Conservation (phyloP, 2,329 filamentous ascomycete species). For the Fusarium avenaceum region DNA sequence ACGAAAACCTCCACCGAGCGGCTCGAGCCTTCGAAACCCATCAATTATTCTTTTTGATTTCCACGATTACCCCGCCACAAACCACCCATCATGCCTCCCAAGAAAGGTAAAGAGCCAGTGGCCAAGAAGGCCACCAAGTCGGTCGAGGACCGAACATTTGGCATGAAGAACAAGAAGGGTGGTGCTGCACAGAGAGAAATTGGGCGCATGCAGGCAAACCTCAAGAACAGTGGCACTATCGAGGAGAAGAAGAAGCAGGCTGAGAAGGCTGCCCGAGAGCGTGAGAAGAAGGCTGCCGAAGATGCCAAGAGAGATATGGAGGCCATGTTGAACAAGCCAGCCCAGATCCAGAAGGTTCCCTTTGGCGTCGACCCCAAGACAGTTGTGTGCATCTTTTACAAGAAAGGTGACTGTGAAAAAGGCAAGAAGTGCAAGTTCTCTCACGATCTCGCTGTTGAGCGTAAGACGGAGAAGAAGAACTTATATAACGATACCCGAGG, state of each 20-base stretch:
- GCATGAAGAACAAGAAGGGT: constrained; percentile 99
- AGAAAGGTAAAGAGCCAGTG: constrained; percentile 68
- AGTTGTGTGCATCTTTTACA: constrained; percentile 95
- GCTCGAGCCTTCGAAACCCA: constrained; percentile 11
- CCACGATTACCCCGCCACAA: constrained; percentile 49
- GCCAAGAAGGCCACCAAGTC: constrained; percentile 73
- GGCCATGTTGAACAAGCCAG: constrained; percentile 88
- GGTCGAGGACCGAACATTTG: constrained; percentile 96
- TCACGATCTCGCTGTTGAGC: constrained; percentile 88
- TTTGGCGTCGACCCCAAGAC: constrained; percentile 99
- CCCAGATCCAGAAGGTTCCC: constrained; percentile 96
- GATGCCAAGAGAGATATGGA: constrained; percentile 84
- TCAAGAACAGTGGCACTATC: constrained; percentile 79
- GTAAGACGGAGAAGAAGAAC: constrained; percentile 92
- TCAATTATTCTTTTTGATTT: constrained; percentile 29
- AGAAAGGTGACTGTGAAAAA: constrained; percentile 97
- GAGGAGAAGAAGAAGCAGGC: constrained; percentile 87
- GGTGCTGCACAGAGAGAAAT: constrained; percentile 91
- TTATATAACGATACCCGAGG: constrained; percentile 88
- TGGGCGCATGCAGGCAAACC: constrained; percentile 81
- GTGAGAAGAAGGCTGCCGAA: constrained; percentile 93
- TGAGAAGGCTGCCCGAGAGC: constrained; percentile 76
- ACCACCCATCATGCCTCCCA: constrained; percentile 77
- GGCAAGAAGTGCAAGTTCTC: constrained; percentile 98
- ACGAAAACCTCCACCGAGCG: constrained; percentile 5